These are phyloP conservation scores for Eudorina sp. DNA, from an alignment of 139 green algal species.

Conservation along the genomic window DNA sequence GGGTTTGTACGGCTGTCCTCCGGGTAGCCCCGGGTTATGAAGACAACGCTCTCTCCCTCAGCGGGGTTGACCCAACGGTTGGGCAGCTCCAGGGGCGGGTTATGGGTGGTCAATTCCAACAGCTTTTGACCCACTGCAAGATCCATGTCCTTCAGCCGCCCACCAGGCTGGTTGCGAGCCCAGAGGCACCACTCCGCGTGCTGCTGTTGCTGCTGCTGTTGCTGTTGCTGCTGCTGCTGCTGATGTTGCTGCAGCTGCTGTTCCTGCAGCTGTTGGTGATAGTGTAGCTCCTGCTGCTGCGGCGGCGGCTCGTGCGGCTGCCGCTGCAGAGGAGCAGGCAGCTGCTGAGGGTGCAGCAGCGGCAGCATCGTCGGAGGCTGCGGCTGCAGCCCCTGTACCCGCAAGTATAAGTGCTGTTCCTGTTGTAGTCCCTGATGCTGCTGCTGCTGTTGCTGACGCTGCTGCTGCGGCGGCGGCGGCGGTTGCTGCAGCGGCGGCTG, in stretches of 20 bases:
- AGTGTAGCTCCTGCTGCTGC: not conserved
- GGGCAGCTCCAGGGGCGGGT: not conserved
- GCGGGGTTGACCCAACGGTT: not conserved
- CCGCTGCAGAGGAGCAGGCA: no score
- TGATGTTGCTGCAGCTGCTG: not conserved
- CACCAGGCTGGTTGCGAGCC: not conserved
- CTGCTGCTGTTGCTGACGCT: no score
- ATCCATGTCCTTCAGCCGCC: not conserved
- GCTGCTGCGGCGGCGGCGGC: no score
- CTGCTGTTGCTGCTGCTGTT: not conserved
- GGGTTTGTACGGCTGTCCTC: slow-evolving; percentile 15
- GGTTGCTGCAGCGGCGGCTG: no score
- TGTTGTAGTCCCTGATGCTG: no score
- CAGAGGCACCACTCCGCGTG: not conserved
- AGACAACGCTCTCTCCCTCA: not conserved
- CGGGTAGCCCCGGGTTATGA: not conserved
- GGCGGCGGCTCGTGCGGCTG: not conserved
- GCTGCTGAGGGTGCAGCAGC: not conserved
- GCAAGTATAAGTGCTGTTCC: not conserved
- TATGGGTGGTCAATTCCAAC: not conserved
- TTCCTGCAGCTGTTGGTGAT: not conserved
- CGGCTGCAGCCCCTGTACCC: not conserved
- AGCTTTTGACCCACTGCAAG: not conserved
- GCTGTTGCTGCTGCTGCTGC: not conserved
- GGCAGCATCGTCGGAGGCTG: not conserved